These are phyloP conservation scores for Ogataea nitratoaversa DNA, from an alignment of 805 yeast genomes.

Conservation along the genomic window DNA sequence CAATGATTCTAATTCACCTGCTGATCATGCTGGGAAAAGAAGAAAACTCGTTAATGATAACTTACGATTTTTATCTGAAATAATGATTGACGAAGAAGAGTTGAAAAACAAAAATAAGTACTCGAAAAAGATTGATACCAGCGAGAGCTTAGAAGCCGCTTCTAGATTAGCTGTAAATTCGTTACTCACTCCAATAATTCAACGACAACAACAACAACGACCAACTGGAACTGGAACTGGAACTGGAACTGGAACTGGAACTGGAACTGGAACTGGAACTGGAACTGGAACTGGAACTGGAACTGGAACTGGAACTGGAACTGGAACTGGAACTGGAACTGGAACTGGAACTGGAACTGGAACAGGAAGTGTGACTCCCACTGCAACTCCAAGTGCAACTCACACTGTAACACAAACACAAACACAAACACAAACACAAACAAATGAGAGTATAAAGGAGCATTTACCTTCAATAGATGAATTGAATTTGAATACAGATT, in stretches of 20 bases:
- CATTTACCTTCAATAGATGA: constrained; percentile 21
- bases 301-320: too few species aligned
- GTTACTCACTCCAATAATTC: constrained; percentile 38
- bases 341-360: too few species aligned
- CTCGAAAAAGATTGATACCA: constrained; percentile 13
- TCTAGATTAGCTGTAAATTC: constrained; percentile 46
- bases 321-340: too few species aligned
- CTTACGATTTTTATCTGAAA: constrained; percentile 23
- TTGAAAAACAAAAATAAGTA: constrained; percentile 21
- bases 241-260: too few species aligned
- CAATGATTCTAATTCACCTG: background rate
- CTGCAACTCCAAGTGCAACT: background rate
- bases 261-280: too few species aligned
- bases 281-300: too few species aligned
- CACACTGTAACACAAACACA: background rate
- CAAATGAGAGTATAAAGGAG: background rate
- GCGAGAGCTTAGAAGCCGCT: constrained; percentile 22
- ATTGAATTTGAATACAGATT: constrained; percentile 24
- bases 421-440: background rate
- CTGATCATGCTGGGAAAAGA: constrained; percentile 1
- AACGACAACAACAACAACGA: constrained; percentile 1
- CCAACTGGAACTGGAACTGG: too few species aligned
- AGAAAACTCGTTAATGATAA: constrained; percentile 17
- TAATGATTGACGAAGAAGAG: constrained; percentile 23
- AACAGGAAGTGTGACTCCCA: too few species aligned